Conservation (phyloP, 768 basidiomycete genomes). For the Lactifluus rugatus region DNA sequence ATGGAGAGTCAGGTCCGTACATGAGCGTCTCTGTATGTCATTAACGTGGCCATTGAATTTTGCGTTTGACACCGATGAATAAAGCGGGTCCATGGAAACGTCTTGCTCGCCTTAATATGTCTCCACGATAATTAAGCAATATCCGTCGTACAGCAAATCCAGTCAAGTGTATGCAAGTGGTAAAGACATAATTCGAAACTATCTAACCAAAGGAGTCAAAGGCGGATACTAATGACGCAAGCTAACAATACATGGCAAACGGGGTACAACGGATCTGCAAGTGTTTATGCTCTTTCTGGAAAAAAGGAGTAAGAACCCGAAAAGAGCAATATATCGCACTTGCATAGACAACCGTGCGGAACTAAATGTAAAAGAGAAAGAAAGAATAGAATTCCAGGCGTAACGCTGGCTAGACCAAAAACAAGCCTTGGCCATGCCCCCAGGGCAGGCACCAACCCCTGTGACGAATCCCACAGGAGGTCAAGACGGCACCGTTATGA, state of each 20-base stretch:
- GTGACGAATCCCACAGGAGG: background rate
- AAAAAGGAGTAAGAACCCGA: background rate
- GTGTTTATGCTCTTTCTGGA: background rate
- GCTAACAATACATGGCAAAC: conserved; percentile 13
- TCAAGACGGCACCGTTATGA: background rate
- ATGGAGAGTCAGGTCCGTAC: background rate
- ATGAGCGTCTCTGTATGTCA: background rate
- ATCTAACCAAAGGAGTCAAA: conserved; percentile 5
- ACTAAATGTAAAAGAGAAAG: background rate
- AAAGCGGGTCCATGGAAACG: background rate
- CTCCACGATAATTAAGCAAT: background rate
- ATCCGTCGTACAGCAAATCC: background rate
- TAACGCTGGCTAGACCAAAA: background rate
- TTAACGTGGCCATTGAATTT: background rate
- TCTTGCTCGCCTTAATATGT: background rate
- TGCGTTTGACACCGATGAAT: background rate
- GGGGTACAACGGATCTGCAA: conserved; percentile 7
- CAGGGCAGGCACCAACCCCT: background rate
- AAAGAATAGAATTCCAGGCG: background rate
- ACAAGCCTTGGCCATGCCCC: background rate
- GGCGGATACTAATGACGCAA: background rate
- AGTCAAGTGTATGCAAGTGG: background rate
- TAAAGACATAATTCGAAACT: background rate
- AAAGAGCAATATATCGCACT: background rate
- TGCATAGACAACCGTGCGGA: background rate